Evolutionary conservation across 345 rosid species (phyloP).

Genomic region (Euclidium syriacum): DNA sequence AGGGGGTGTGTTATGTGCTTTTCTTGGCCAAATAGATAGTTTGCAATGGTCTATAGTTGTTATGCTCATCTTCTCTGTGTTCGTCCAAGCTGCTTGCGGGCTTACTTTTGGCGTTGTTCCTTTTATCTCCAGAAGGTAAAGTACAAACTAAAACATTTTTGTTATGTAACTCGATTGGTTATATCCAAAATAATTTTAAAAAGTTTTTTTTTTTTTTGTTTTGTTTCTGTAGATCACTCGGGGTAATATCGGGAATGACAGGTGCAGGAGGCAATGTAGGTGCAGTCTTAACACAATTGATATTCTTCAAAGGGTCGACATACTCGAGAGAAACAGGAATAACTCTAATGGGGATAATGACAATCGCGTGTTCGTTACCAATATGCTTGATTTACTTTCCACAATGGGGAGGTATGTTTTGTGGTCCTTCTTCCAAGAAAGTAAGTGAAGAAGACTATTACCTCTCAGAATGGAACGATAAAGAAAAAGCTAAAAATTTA

Average conservation of each 20-base stretch:
- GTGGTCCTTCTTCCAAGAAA: constrained; percentile 47
- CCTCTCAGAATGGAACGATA: constrained; percentile 58
- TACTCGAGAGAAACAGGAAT: constrained; percentile 79
- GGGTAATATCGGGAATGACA: constrained; percentile 79
- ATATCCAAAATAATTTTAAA: neutral
- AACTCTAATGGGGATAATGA: constrained; percentile 73
- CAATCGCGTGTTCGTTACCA: constrained; percentile 63
- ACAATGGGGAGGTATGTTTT: constrained; percentile 96
- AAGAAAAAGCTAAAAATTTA: constrained; percentile 46
- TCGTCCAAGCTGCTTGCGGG: constrained; percentile 87
- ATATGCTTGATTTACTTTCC: constrained; percentile 68
- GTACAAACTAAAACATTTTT: neutral
- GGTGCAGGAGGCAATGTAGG: constrained; percentile 93
- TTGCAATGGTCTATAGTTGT: constrained; percentile 47
- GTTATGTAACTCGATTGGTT: too few relatives aligned
- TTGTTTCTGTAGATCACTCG: constrained; percentile 55
- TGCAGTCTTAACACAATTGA: constrained; percentile 73
- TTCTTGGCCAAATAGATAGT: constrained; percentile 47
- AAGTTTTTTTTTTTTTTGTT: neutral
- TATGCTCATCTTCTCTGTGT: constrained; percentile 69
- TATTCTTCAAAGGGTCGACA: constrained; percentile 77
- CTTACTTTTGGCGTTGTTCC: constrained; percentile 92
- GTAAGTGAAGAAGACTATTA: constrained; percentile 76
- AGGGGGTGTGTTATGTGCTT: constrained; percentile 64
- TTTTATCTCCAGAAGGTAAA: constrained; percentile 74